phyloP scores from a whole-genome alignment of 805 yeast species.

The Candida namnaoensis region DNA sequence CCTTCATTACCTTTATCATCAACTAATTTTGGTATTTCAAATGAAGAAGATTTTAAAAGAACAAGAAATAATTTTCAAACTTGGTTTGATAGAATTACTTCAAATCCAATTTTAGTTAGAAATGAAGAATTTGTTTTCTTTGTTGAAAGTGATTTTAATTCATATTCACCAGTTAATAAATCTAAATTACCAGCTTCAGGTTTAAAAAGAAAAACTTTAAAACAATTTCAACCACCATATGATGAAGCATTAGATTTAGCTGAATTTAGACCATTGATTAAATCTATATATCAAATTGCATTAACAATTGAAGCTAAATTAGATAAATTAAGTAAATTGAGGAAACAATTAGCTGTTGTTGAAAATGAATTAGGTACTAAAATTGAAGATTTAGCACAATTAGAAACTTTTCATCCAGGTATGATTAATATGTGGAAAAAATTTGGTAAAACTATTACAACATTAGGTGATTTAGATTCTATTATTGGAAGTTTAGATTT shows the following conservation, averaged over 20 bases:
- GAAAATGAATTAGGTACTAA: conserved; percentile 43
- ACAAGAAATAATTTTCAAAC: conserved; percentile 57
- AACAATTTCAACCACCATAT: conserved; percentile 86
- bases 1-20: conserved; percentile 76
- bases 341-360: conserved; percentile 42
- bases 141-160: conserved; percentile 65
- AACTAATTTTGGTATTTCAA: conserved; percentile 76
- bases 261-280: conserved; percentile 79
- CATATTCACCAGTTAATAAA: conserved; percentile 40
- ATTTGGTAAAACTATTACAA: conserved; percentile 57
- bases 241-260: conserved; percentile 80
- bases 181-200: conserved; percentile 73
- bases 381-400: conserved; percentile 27
- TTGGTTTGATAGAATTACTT: conserved; percentile 74
- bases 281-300: conserved; percentile 55
- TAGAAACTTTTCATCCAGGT: conserved; percentile 54
- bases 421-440: conserved; percentile 75
- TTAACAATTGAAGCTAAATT: conserved; percentile 45
- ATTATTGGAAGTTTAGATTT: conserved; percentile 62
- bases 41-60: conserved; percentile 66
- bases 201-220: conserved; percentile 76
- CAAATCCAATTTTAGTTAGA: conserved; percentile 71
- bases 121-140: conserved; percentile 87
- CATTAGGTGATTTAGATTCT: conserved; percentile 71
- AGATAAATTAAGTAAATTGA: conserved; percentile 40